A percentile compares a stretch with the other conserved stretches of the same genome.
phyloP scores from a whole-genome alignment of 2,329 filamentous ascomycete genomes.

The Domatiomyces globalis region DNA sequence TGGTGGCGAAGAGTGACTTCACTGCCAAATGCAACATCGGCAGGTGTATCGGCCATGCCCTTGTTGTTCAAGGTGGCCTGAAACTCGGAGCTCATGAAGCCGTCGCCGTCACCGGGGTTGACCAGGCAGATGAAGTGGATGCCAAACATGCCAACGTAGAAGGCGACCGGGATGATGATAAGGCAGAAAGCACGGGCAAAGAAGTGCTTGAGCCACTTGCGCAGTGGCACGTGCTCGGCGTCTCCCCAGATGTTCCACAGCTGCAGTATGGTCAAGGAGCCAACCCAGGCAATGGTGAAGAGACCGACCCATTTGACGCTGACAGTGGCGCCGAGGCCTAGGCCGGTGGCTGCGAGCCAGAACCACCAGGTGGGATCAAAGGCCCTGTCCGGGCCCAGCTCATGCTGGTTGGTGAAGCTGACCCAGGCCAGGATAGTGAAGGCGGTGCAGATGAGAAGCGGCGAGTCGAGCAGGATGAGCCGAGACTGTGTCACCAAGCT shows the following conservation, averaged over 20 bases:
- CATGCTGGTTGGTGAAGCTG: slow-evolving; percentile 93
- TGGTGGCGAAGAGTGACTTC: slow-evolving; percentile 76
- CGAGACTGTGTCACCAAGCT: slow-evolving; percentile 89
- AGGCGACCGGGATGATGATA: slow-evolving; percentile 71
- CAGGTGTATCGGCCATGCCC: slow-evolving; percentile 86
- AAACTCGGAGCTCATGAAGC: slow-evolving; percentile 99
- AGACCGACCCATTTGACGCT: slow-evolving; percentile 99
- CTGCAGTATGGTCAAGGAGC: slow-evolving; percentile 75
- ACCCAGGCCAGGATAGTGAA: slow-evolving; percentile 81
- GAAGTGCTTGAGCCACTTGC: slow-evolving; percentile 85
- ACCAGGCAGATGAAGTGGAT: slow-evolving; percentile 89
- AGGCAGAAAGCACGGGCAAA: slow-evolving; percentile 82
- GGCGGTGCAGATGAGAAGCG: slow-evolving; percentile 82
- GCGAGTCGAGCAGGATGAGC: slow-evolving; percentile 89
- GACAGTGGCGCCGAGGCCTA: slow-evolving; percentile 75
- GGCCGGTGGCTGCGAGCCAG: slow-evolving; percentile 76
- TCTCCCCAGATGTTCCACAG: slow-evolving; percentile 93
- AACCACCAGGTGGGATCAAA: slow-evolving; percentile 95
- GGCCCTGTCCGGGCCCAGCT: slow-evolving; percentile 74
- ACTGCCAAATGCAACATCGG: slow-evolving; percentile 80
- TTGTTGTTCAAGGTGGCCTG: slow-evolving; percentile 95
- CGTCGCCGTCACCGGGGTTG: slow-evolving; percentile 93
- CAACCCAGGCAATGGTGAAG: slow-evolving; percentile 98
- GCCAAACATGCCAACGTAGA: slow-evolving; percentile 94
- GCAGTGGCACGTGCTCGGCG: slow-evolving; percentile 67